These are phyloP conservation scores for Pythium pyrilobum DNA, from an alignment of 352 stramenopile species.

Conservation along the genomic window DNA sequence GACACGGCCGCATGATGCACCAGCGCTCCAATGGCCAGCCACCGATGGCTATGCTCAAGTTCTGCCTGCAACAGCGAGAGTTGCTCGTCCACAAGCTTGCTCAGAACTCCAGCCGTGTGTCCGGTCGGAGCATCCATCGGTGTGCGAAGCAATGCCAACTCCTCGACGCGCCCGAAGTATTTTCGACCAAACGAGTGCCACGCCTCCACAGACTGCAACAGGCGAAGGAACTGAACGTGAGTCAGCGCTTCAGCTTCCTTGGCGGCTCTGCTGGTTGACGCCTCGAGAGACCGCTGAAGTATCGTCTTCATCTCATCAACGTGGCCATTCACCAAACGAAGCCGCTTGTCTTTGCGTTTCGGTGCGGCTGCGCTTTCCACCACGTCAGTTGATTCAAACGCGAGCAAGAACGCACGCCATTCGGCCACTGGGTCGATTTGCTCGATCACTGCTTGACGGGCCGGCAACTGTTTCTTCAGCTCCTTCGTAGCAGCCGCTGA, in stretches of 20 bases:
- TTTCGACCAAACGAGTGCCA: constrained; percentile 11
- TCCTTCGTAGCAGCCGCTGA: constrained; percentile 59
- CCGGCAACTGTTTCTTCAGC: constrained; percentile 38
- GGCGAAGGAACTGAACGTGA: neutral
- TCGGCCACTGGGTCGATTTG: constrained; percentile 13
- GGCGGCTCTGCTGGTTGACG: neutral
- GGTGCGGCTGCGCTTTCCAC: neutral
- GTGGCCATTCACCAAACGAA: constrained; percentile 10
- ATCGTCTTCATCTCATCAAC: constrained; percentile 19
- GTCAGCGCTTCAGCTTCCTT: neutral
- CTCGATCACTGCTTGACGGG: constrained; percentile 21
- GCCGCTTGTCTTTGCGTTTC: constrained; percentile 23
- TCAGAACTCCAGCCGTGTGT: constrained; percentile 6
- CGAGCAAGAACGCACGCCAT: constrained; percentile 38
- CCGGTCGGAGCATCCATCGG: constrained; percentile 3
- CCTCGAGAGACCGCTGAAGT: neutral
- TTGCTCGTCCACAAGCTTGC: constrained; percentile 4
- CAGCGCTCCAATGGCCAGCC: constrained; percentile 5
- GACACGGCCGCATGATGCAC: neutral
- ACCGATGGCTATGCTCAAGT: neutral
- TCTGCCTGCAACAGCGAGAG: neutral
- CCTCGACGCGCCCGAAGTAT: constrained; percentile 5
- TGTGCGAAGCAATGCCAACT: constrained; percentile 8
- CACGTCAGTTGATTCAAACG: constrained; percentile 22
- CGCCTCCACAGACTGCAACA: constrained; percentile 11